Evolutionary conservation across 2,329 filamentous ascomycete species (phyloP).

Genomic region (Xylaria sp.): DNA sequence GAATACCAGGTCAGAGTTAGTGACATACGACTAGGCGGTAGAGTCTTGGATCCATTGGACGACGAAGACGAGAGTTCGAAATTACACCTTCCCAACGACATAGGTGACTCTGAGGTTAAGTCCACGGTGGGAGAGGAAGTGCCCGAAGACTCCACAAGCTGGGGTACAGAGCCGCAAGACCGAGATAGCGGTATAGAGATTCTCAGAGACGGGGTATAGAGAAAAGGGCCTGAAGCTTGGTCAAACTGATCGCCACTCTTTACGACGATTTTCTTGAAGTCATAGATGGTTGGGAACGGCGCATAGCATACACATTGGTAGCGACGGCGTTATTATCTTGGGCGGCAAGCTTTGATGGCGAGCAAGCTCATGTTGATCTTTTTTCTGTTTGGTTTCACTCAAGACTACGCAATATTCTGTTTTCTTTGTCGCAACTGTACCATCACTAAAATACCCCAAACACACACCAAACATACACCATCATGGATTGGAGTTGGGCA

Average conservation of each 20-base stretch:
- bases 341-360: slow-evolving; percentile 20
- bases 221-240: neutral
- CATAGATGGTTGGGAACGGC: slow-evolving; percentile 18
- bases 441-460: slow-evolving; percentile 24
- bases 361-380: slow-evolving; percentile 2
- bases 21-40: slow-evolving; percentile 81
- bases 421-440: slow-evolving; percentile 25
- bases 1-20: slow-evolving; percentile 79
- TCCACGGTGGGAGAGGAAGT: slow-evolving; percentile 23
- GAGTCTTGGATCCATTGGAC: slow-evolving; percentile 72
- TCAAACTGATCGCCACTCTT: slow-evolving; percentile 22
- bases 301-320: slow-evolving; percentile 26
- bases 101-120: slow-evolving; percentile 29
- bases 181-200: slow-evolving; percentile 61
- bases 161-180: slow-evolving; percentile 48
- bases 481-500: slow-evolving; percentile 21
- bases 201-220: slow-evolving; percentile 46
- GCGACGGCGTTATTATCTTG: slow-evolving; percentile 30
- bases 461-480: too few species aligned
- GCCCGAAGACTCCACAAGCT: slow-evolving; percentile 31
- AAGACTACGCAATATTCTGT: slow-evolving; percentile 2
- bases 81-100: slow-evolving; percentile 33
- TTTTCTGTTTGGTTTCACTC: slow-evolving; percentile 17
- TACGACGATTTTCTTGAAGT: slow-evolving; percentile 16
- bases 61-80: slow-evolving; percentile 46